phyloP scores from a whole-genome alignment of 306 rosid genomes.

The Hylodesmum podocarpum region DNA sequence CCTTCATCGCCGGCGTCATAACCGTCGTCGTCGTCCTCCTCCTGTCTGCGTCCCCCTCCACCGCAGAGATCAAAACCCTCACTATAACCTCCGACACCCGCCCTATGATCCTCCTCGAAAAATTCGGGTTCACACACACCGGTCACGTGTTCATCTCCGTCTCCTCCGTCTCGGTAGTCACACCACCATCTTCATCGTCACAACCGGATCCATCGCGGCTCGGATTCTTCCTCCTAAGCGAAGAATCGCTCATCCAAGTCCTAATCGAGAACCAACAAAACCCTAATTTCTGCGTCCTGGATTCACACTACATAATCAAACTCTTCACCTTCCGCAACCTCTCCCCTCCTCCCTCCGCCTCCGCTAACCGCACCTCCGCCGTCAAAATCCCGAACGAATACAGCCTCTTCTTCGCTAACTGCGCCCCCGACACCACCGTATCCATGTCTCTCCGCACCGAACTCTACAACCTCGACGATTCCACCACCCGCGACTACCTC shows the following conservation, averaged over 20 bases:
- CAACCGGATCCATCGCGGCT: slow-evolving; percentile 47
- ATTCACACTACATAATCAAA: slow-evolving; percentile 46
- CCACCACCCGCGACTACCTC: slow-evolving; percentile 55
- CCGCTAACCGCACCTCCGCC: slow-evolving; percentile 49
- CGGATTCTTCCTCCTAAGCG: slow-evolving; percentile 87
- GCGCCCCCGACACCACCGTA: slow-evolving; percentile 66
- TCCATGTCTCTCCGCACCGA: slow-evolving; percentile 73
- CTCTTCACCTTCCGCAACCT: slow-evolving; percentile 70
- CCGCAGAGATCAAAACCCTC: slow-evolving; percentile 81
- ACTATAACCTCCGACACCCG: slow-evolving; percentile 65
- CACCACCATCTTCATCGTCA: not conserved
- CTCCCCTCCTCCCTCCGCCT: slow-evolving; percentile 72
- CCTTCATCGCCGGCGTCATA: slow-evolving; percentile 37
- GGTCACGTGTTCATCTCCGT: slow-evolving; percentile 68
- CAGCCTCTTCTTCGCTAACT: slow-evolving; percentile 77
- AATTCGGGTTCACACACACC: slow-evolving; percentile 83
- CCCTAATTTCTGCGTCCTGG: slow-evolving; percentile 70
- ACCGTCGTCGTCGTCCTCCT: slow-evolving; percentile 33
- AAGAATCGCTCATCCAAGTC: slow-evolving; percentile 79
- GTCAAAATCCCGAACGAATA: slow-evolving; percentile 68
- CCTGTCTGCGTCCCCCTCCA: slow-evolving; percentile 34
- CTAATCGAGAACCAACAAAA: slow-evolving; percentile 80
- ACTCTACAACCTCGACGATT: slow-evolving; percentile 69
- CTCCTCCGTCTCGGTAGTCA: slow-evolving; percentile 48
- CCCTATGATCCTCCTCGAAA: slow-evolving; percentile 78